Percentiles rank a stretch among this genome's conserved stretches.
Evolutionary conservation across 768 basidiomycete genomes (phyloP).

Genomic region (Paxillus involutus): DNA sequence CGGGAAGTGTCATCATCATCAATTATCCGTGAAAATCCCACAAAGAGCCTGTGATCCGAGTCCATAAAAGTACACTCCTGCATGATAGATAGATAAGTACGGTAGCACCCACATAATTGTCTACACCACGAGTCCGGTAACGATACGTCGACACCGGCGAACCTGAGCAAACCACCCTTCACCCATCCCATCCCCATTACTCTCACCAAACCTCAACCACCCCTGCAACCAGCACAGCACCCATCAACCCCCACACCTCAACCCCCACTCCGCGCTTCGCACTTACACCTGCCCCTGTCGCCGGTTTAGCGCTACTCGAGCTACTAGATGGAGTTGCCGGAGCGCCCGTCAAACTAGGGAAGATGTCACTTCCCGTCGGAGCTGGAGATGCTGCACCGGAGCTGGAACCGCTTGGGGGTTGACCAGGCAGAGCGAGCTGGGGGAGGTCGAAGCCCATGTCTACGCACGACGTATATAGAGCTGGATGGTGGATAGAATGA

Average conservation of each 20-base stretch:
- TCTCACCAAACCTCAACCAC: conserved; percentile 13
- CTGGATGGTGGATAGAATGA: conserved; percentile 12
- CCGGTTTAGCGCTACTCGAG: not conserved
- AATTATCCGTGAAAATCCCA: no score
- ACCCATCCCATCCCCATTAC: not conserved
- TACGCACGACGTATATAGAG: conserved; percentile 24
- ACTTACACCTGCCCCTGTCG: conserved; percentile 2
- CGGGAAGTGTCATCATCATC: no score
- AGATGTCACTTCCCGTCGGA: not conserved
- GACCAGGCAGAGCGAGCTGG: conserved; percentile 26
- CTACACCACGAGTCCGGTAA: no score
- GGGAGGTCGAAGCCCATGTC: conserved; percentile 25
- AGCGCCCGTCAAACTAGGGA: not conserved
- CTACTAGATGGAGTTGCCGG: conserved; percentile 1
- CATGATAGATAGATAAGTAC: no score
- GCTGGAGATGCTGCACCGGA: not conserved
- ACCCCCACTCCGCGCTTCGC: not conserved
- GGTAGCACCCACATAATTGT: no score
- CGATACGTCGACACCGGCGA: no score
- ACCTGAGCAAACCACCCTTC: not conserved
- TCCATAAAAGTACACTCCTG: no score
- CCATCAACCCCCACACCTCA: not conserved
- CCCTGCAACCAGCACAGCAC: conserved; percentile 6
- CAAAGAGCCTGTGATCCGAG: no score
- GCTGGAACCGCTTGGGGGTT: conserved; percentile 16